Evolutionary conservation across 306 rosid species (phyloP).

Genomic region (Crataegus laevigata): DNA sequence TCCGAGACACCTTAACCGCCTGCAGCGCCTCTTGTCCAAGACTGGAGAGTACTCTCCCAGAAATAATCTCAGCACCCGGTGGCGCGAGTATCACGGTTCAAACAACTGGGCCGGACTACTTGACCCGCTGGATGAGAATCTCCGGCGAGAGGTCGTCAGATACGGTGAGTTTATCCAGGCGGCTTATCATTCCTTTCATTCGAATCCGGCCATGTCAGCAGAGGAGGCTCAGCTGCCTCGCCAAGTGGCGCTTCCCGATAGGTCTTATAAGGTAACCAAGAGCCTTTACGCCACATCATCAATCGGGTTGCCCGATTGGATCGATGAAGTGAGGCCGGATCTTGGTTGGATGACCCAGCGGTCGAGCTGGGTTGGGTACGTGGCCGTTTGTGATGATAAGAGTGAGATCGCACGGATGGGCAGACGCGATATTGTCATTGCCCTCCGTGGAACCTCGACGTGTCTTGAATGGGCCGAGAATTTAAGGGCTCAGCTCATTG

Average conservation of each 20-base stretch:
- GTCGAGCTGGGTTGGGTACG: conserved; percentile 89
- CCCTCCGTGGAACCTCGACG: conserved; percentile 89
- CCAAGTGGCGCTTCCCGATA: conserved; percentile 47
- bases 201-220: conserved; percentile 64
- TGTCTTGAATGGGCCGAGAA: conserved; percentile 96
- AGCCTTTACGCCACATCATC: conserved; percentile 90
- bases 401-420: conserved; percentile 79
- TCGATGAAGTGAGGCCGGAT: conserved; percentile 75
- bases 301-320: conserved; percentile 67
- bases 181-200: conserved; percentile 66
- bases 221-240: conserved; percentile 37
- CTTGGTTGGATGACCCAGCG: conserved; percentile 98
- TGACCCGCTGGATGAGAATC: conserved; percentile 87
- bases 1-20: conserved; percentile 54
- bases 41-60: conserved; percentile 71
- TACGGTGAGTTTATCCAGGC: conserved; percentile 88
- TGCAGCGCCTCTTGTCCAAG: conserved; percentile 58
- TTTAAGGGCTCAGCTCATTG: conserved; percentile 50
- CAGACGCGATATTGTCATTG: conserved; percentile 69
- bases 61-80: conserved; percentile 44
- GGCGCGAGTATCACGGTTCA: conserved; percentile 80
- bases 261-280: conserved; percentile 61
- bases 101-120: conserved; percentile 75
- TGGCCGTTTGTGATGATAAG: conserved; percentile 77
- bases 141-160: conserved; percentile 80